Evolutionary conservation across 2,329 filamentous ascomycete species (phyloP).

Genomic region (Monilinia fructigena): DNA sequence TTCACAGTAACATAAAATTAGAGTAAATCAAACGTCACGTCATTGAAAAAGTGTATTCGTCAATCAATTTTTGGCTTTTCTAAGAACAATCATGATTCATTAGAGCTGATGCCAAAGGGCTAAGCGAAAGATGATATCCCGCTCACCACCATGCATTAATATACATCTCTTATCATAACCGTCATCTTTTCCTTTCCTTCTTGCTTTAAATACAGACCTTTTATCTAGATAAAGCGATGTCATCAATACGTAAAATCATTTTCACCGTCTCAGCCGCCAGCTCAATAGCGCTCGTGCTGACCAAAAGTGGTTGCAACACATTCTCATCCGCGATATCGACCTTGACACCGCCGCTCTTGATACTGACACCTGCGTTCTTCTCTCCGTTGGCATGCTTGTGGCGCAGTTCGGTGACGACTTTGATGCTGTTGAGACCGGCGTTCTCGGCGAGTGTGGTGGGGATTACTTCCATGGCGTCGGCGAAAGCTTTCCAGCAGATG

Average conservation of each 20-base stretch:
- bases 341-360: slow-evolving; percentile 96
- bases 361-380: slow-evolving; percentile 94
- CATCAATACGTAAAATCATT: slow-evolving; percentile 33
- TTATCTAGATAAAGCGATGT: slow-evolving; percentile 38
- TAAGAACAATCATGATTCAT: slow-evolving; percentile 21
- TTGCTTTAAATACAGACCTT: slow-evolving; percentile 14
- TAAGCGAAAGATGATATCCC: slow-evolving; percentile 21
- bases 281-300: slow-evolving; percentile 97
- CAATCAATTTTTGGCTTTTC: not conserved
- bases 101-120: slow-evolving; percentile 22
- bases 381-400: slow-evolving; percentile 94
- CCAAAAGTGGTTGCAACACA: slow-evolving; percentile 90
- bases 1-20: not conserved
- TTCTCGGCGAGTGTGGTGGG: slow-evolving; percentile 97
- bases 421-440: slow-evolving; percentile 95
- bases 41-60: not conserved
- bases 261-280: slow-evolving; percentile 97
- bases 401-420: slow-evolving; percentile 93
- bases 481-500: slow-evolving; percentile 99
- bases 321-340: slow-evolving; percentile 96
- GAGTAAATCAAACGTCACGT: not conserved
- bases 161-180: slow-evolving; percentile 21
- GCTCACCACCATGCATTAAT: slow-evolving; percentile 22
- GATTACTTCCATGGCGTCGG: slow-evolving; percentile 94
- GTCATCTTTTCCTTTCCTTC: slow-evolving; percentile 16